phyloP scores from a whole-genome alignment of 768 basidiomycete genomes.

The Omphalotus guepiniiformis region DNA sequence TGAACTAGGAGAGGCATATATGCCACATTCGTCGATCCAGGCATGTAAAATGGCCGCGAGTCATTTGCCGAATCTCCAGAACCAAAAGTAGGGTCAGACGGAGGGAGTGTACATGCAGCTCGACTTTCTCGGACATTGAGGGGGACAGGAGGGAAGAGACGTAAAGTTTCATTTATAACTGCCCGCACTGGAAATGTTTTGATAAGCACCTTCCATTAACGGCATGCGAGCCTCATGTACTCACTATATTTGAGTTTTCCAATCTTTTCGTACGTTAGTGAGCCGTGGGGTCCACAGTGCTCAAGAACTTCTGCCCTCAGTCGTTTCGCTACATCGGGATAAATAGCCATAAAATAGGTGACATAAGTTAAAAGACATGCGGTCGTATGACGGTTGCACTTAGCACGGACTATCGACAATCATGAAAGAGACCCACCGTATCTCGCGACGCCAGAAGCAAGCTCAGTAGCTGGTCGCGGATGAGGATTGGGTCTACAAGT shows the following conservation, averaged over 20 bases:
- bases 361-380: constrained; percentile 65
- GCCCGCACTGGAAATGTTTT: constrained; percentile 51
- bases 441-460: constrained; percentile 76
- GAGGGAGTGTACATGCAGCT: constrained; percentile 46
- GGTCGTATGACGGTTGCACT: constrained; percentile 40
- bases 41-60: constrained; percentile 52
- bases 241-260: constrained; percentile 63
- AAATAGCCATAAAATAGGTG: constrained; percentile 64
- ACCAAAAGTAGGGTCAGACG: constrained; percentile 42
- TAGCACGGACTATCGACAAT: not conserved
- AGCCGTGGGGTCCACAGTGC: constrained; percentile 42
- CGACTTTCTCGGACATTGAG: constrained; percentile 64
- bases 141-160: constrained; percentile 78
- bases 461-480: constrained; percentile 75
- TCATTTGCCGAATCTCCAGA: constrained; percentile 21
- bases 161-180: constrained; percentile 74
- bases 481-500: constrained; percentile 50
- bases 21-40: constrained; percentile 50
- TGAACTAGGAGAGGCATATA: constrained; percentile 64
- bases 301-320: constrained; percentile 60
- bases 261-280: constrained; percentile 55
- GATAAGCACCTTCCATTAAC: constrained; percentile 10
- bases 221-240: constrained; percentile 20
- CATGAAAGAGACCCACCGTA: constrained; percentile 44
- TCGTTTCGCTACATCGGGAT: constrained; percentile 50